Conservation (phyloP, 75 land plant species). For the Picea glauca region DNA sequence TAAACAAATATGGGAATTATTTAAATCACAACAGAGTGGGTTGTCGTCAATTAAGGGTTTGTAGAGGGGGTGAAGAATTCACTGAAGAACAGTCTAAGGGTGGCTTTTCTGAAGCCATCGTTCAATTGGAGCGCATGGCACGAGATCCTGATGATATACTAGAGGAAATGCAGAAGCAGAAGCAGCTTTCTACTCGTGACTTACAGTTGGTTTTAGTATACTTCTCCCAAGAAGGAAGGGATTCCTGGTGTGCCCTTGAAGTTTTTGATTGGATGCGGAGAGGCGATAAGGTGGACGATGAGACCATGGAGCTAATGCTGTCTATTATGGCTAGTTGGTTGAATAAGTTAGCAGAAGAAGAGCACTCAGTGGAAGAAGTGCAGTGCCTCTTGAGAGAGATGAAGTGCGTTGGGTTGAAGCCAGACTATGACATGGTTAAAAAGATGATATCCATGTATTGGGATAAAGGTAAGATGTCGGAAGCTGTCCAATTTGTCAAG, state of each 20-base stretch:
- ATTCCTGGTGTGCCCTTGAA: conserved; percentile 91
- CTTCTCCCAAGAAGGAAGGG: conserved; percentile 84
- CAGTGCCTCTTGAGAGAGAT: conserved; percentile 73
- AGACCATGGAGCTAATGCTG: conserved; percentile 88
- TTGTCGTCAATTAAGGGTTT: neutral
- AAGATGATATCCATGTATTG: conserved; percentile 72
- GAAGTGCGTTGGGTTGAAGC: conserved; percentile 82
- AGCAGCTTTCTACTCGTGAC: conserved; percentile 59
- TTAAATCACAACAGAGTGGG: neutral
- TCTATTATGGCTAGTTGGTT: conserved; percentile 84
- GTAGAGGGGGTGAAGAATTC: neutral
- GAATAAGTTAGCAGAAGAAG: conserved; percentile 57
- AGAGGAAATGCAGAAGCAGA: conserved; percentile 47
- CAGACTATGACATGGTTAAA: conserved; percentile 75
- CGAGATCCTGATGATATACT: conserved; percentile 83
- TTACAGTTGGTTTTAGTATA: conserved; percentile 77
- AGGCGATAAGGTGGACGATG: conserved; percentile 70
- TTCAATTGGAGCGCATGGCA: conserved; percentile 71
- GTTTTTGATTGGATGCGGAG: conserved; percentile 85
- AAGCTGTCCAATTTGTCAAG: conserved; percentile 63
- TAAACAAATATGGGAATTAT: neutral
- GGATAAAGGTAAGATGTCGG: conserved; percentile 66
- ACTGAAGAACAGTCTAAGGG: conserved; percentile 31
- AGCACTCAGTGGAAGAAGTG: conserved; percentile 58
- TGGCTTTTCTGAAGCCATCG: conserved; percentile 65